Evolutionary conservation across 768 basidiomycete species (phyloP).

Genomic region (Pilatotrama ljubarskyi): DNA sequence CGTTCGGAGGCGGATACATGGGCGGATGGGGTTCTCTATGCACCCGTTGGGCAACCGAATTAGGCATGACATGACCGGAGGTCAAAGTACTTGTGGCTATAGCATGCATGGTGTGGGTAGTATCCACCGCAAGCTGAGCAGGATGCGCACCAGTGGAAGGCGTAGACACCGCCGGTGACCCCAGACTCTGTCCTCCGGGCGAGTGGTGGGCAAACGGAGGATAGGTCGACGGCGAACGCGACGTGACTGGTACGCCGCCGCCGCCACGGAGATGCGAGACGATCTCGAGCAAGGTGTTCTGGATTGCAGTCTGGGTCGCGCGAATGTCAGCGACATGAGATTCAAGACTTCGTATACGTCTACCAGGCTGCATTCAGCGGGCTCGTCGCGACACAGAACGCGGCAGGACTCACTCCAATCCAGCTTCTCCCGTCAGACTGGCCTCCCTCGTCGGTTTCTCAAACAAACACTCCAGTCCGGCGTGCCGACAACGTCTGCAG

Average conservation of each 20-base stretch:
- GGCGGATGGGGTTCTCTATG: conserved; percentile 16
- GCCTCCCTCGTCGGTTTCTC: conserved; percentile 91
- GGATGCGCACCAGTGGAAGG: conserved; percentile 37
- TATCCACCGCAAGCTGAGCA: conserved; percentile 29
- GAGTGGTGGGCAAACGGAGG: conserved; percentile 62
- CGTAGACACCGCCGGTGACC: conserved; percentile 46
- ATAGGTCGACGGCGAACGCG: conserved; percentile 67
- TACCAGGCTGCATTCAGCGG: conserved; percentile 32
- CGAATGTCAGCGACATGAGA: conserved; percentile 82
- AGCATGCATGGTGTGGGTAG: conserved; percentile 24
- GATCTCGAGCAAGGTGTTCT: conserved; percentile 78
- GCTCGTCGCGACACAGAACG: conserved; percentile 17
- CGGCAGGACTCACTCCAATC: conserved; percentile 69
- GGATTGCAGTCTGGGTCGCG: conserved; percentile 70
- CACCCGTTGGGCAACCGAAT: conserved; percentile 5
- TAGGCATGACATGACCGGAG: conserved; percentile 16
- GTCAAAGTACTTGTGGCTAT: conserved; percentile 33
- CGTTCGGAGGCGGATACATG: conserved; percentile 9
- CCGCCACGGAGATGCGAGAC: conserved; percentile 75
- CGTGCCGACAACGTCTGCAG: conserved; percentile 90
- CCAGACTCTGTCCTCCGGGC: conserved; percentile 63
- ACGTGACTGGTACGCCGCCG: conserved; percentile 39
- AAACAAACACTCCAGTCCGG: conserved; percentile 89
- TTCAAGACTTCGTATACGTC: conserved; percentile 90
- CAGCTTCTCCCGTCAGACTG: conserved; percentile 85